A percentile compares a stretch with the other conserved stretches of the same genome.
phyloP scores from a whole-genome alignment of 2,329 filamentous ascomycete species.

The Trichoderma gracile region DNA sequence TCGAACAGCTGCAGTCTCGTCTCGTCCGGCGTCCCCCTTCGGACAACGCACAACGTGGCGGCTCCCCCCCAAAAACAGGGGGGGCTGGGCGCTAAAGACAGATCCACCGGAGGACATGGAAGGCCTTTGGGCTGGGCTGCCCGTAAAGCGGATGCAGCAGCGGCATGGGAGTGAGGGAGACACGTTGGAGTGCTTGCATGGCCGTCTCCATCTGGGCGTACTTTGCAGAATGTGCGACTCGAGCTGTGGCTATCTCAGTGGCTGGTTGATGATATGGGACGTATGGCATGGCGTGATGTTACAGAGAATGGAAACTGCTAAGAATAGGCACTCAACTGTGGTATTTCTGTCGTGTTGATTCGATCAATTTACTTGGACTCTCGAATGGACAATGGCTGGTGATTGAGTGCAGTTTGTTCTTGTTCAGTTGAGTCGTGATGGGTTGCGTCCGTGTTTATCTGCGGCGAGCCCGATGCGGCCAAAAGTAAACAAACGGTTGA shows the following conservation, averaged over 20 bases:
- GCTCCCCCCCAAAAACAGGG: constrained; percentile 17
- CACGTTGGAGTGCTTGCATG: constrained; percentile 25
- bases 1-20: too few species aligned
- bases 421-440: too few species aligned
- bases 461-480: constrained; percentile 16
- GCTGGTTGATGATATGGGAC: background rate
- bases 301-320: too few species aligned
- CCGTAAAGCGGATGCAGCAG: constrained; percentile 20
- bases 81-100: constrained; percentile 24
- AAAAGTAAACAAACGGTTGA: constrained; percentile 19
- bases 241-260: too few species aligned
- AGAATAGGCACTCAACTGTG: too few species aligned
- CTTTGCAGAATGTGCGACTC: background rate
- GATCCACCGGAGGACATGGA: constrained; percentile 14
- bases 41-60: constrained; percentile 24
- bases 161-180: constrained; percentile 1
- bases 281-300: background rate
- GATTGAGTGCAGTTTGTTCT: too few species aligned
- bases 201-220: constrained; percentile 4
- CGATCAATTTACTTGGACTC: too few species aligned
- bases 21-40: too few species aligned
- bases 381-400: too few species aligned
- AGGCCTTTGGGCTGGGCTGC: constrained; percentile 5
- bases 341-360: too few species aligned
- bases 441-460: background rate